These are phyloP conservation scores for Diplodia seriata DNA, from an alignment of 2,329 filamentous ascomycete genomes.

Conservation along the genomic window DNA sequence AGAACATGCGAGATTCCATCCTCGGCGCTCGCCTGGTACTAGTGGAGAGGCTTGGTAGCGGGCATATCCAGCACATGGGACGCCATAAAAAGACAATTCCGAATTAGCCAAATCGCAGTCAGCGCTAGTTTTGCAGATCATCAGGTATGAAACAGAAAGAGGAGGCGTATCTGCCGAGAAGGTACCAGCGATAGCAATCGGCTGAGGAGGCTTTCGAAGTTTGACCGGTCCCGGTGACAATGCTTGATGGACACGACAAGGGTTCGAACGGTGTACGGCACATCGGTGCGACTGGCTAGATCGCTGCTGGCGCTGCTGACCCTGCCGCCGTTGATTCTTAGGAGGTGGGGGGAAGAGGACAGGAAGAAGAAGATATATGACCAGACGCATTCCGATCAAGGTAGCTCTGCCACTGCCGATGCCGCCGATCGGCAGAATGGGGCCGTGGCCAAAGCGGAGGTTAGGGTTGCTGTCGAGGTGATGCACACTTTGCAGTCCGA, in stretches of 20 bases:
- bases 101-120: not conserved
- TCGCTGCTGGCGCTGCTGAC: constrained; percentile 24
- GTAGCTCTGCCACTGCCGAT: constrained; percentile 22
- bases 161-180: not conserved
- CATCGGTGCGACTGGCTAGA: not conserved
- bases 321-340: constrained; percentile 31
- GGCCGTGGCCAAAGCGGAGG: not conserved
- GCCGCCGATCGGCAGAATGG: constrained; percentile 33
- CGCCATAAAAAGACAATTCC: not conserved
- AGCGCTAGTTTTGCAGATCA: not conserved
- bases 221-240: not conserved
- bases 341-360: not conserved
- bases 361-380: not conserved
- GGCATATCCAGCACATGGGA: constrained; percentile 8
- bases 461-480: not conserved
- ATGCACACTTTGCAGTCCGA: no score
- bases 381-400: not conserved
- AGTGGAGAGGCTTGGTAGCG: not conserved
- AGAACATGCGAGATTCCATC: not conserved
- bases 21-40: constrained; percentile 4
- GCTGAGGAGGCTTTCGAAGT: not conserved
- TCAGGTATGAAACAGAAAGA: not conserved
- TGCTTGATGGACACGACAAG: not conserved
- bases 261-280: not conserved
- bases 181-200: not conserved